phyloP scores from a whole-genome alignment of 176 grass and related monocot species.

The Aechmea fasciata region DNA sequence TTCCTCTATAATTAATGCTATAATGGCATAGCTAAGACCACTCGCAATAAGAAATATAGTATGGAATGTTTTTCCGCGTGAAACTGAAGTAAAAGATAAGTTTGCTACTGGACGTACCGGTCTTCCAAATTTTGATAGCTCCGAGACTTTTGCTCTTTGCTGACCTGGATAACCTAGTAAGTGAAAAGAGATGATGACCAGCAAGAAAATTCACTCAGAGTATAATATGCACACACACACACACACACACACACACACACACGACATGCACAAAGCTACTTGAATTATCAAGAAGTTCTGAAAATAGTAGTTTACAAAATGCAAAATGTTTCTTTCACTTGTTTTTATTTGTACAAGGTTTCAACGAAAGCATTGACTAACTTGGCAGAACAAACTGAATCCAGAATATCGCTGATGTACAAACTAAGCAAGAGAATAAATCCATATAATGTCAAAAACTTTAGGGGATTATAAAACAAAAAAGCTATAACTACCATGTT shows the following conservation, averaged over 20 bases:
- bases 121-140: slow-evolving; percentile 24
- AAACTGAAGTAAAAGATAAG: slow-evolving; percentile 2
- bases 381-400: background rate
- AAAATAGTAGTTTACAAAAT: background rate
- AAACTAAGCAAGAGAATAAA: background rate
- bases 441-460: background rate
- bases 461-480: background rate
- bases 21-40: background rate
- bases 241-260: background rate
- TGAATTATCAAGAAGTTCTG: background rate
- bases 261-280: background rate
- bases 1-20: background rate
- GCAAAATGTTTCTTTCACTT: background rate
- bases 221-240: background rate
- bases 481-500: background rate
- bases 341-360: background rate
- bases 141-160: slow-evolving; percentile 15
- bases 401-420: background rate
- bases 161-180: slow-evolving; percentile 21
- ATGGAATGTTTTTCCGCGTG: background rate
- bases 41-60: background rate
- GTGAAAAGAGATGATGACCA: background rate
- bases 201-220: background rate
- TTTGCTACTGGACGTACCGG: slow-evolving; percentile 3
- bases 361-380: background rate